A percentile compares a stretch with the other conserved stretches of the same genome.
phyloP scores from a whole-genome alignment of 2,329 filamentous ascomycete genomes.

The Botrytis galanthina region DNA sequence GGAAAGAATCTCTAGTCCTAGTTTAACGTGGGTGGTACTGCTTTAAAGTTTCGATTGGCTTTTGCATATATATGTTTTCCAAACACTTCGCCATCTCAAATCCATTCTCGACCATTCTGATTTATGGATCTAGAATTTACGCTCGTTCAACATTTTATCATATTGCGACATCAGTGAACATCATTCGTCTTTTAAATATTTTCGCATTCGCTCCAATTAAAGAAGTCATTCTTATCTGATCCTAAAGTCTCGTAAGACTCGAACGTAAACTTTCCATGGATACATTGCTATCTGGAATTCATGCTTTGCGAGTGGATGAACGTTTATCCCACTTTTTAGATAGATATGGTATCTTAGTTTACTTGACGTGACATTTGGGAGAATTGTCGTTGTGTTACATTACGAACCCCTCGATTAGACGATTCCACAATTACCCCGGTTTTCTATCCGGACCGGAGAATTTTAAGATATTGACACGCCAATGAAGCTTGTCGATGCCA shows the following conservation, averaged over 20 bases:
- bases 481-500: background rate
- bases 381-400: conserved; percentile 3
- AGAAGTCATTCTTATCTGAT: background rate
- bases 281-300: background rate
- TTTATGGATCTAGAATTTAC: background rate
- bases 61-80: background rate
- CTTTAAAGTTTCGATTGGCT: background rate
- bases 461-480: background rate
- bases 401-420: conserved; percentile 6
- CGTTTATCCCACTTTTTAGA: conserved; percentile 3
- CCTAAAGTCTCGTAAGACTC: background rate
- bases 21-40: too few species aligned
- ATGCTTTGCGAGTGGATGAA: background rate
- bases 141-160: background rate
- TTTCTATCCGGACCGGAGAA: background rate
- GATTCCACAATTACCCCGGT: background rate
- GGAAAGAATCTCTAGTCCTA: background rate
- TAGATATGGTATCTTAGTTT: background rate
- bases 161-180: background rate
- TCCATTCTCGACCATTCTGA: background rate
- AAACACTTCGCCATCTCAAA: background rate
- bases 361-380: conserved; percentile 13
- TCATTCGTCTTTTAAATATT: background rate
- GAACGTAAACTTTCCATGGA: background rate
- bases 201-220: background rate